Conservation (phyloP, 75 land plant genomes). For the Pseudotsuga menziesii region DNA sequence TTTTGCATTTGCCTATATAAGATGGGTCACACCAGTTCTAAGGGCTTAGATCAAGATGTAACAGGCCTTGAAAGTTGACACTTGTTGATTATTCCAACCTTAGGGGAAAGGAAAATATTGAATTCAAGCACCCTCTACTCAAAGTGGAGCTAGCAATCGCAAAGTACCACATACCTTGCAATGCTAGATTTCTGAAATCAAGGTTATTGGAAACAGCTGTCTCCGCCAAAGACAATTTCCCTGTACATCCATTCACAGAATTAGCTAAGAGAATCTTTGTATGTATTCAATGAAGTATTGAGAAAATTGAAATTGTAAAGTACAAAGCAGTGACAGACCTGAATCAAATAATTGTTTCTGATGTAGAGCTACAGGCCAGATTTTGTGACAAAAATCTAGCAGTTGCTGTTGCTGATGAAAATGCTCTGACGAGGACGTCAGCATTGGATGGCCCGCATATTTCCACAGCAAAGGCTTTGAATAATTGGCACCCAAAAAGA, state of each 20-base stretch:
- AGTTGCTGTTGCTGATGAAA: conserved; percentile 48
- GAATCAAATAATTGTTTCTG: neutral
- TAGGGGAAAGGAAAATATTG: neutral
- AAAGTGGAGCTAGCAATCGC: neutral
- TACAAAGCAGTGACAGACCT: conserved; percentile 4
- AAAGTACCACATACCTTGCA: conserved; percentile 39
- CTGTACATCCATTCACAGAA: conserved; percentile 16
- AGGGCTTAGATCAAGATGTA: neutral
- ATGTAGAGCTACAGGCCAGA: conserved; percentile 39
- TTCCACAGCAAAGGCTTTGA: conserved; percentile 76
- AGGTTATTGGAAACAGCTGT: conserved; percentile 24
- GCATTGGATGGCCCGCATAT: conserved; percentile 76
- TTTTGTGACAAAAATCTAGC: conserved; percentile 24
- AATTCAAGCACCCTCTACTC: neutral
- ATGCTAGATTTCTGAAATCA: conserved; percentile 29
- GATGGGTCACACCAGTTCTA: neutral
- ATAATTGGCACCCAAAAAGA: conserved; percentile 12
- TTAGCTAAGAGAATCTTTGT: neutral
- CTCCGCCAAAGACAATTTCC: neutral
- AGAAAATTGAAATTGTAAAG: neutral
- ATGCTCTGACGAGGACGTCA: conserved; percentile 45
- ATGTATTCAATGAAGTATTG: neutral
- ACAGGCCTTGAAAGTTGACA: neutral
- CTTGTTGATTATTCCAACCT: neutral
- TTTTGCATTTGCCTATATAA: neutral